Evolutionary conservation across 805 yeast species (phyloP), one percentile per base, ranked within the genome.

Genomic region (Lipomyces anomalus): DNA sequence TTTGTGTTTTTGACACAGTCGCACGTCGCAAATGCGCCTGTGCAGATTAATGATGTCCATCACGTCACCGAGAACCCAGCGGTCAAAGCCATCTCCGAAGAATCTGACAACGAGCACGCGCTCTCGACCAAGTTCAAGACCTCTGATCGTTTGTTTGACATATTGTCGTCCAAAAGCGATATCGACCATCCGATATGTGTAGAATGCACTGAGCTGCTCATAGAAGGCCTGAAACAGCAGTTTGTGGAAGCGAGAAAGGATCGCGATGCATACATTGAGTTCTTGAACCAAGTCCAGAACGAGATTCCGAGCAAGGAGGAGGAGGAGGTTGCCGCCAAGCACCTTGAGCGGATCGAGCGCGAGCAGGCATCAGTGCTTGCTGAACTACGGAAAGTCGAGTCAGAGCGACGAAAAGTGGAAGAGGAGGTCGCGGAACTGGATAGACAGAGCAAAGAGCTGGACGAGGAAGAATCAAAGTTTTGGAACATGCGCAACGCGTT

Each of bases 131-230:
- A 26, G 24, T 22, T 40, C 17, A 32, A 26, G 29, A 16, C 37
- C 9, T 61, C 87, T 28, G 78, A 77, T 2, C 76, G 75, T 32
- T 74, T 90, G 1, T 88, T 86, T 61, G 81, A 82, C 51, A 70
- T 84, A 1, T 64, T 90, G 4, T 81, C 92, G 0, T 70, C 75
- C 4, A 81, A 83, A 50, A 80, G 82, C 42, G 87, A 82, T 48
- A 73, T 90, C 13, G 94, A 86, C 52, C 80, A 79, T 58, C 98
- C 98, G 0, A 78, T 92, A 13, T 90, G 97, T 57, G 72, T 73
- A 21, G 97, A 89, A 36, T 92, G 98, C 63, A 83, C 92, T 4
- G 77, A 73, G 35, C 61, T 73, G 18, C 64, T 90, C 22, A 68
- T 83, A 7, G 79, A 76, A 6, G 80, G 80, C 46, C 71, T 87